Evolutionary conservation across 2,329 filamentous ascomycete genomes (phyloP).

Genomic region (Aspergillus vadensis): DNA sequence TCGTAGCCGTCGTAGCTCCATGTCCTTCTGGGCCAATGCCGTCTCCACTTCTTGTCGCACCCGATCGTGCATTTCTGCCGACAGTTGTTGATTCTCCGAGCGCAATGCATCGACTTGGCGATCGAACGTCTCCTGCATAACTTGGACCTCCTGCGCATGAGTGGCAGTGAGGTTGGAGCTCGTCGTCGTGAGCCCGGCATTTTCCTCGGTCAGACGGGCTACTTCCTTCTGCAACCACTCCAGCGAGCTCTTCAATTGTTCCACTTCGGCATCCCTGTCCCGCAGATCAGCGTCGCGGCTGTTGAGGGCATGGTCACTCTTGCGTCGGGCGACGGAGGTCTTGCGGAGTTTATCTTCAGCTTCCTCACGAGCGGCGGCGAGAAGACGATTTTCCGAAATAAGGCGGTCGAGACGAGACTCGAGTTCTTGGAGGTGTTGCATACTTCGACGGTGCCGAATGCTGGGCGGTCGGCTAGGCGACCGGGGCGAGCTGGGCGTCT

Average conservation of each 20-base stretch:
- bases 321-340: constrained; percentile 55
- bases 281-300: constrained; percentile 70
- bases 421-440: constrained; percentile 88
- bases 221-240: constrained; percentile 82
- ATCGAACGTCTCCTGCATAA: constrained; percentile 63
- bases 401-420: constrained; percentile 83
- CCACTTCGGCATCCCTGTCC: constrained; percentile 85
- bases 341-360: constrained; percentile 67
- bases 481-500: constrained; percentile 78
- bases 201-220: constrained; percentile 75
- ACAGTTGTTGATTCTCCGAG: constrained; percentile 63
- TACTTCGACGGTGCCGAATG: constrained; percentile 95
- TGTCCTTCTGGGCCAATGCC: constrained; percentile 77
- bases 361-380: constrained; percentile 70
- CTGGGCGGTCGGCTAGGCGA: constrained; percentile 93
- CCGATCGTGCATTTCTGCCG: constrained; percentile 63
- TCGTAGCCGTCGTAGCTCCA: constrained; percentile 76
- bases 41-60: constrained; percentile 63
- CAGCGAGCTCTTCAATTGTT: constrained; percentile 74
- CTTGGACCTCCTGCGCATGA: constrained; percentile 69
- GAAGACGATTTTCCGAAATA: constrained; percentile 76
- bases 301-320: constrained; percentile 60
- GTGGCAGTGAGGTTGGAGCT: constrained; percentile 76
- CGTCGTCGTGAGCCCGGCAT: constrained; percentile 74
- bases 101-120: constrained; percentile 71